Evolutionary conservation across 106 monocot species (phyloP), one percentile per base, ranked within the genome.

Genomic region (Dendrobium huoshanense): DNA sequence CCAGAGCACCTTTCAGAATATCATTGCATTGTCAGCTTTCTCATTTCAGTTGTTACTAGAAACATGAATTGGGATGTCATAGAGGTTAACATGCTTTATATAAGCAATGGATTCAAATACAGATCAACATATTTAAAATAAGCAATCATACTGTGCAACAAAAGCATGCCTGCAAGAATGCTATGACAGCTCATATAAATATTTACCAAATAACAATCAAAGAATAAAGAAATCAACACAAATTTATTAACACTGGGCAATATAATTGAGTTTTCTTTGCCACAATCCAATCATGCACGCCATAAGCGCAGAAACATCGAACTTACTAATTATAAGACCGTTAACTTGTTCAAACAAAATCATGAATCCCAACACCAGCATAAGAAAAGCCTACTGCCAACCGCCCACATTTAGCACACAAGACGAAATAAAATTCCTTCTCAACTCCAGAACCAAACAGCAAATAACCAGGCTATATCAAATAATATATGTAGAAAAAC

Each of bases 1-100:
- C 93, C 95, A 96, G 18, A 78, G 83, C 19, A 96, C 95, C 95
- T 96, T 61, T 19, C 61, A 61, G 19, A 20, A 61, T 61, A 61
- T 61, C 61, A 61, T 10, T 51, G 51, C 6, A 61, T 61, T 16
- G 22, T 61, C n/a, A 22, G 22, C 20, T 22, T n/a, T 61, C 22
- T 22, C 4, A 61, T 15, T 51, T 51, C 51, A 51, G 51, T 51
- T 51, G 13, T 51, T 51, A 51, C 13, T 3, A 51, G 15, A 16
- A 51, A 13, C 51, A 13, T 45, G 45, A 13, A 20, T 5, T 61
- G 5, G 61, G 61, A 61, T 22, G 22, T 22, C n/a, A 22, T 45
- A 43, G 19, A 33, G 27, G 29, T 40, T 61, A 31, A 61, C 4
- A 78, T 61, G n/a, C 61, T 61, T 61, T 7, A 61, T 9, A 61